These are phyloP conservation scores for Aegilops bicornis DNA, from an alignment of 176 grass and related monocot species.

Conservation along the genomic window DNA sequence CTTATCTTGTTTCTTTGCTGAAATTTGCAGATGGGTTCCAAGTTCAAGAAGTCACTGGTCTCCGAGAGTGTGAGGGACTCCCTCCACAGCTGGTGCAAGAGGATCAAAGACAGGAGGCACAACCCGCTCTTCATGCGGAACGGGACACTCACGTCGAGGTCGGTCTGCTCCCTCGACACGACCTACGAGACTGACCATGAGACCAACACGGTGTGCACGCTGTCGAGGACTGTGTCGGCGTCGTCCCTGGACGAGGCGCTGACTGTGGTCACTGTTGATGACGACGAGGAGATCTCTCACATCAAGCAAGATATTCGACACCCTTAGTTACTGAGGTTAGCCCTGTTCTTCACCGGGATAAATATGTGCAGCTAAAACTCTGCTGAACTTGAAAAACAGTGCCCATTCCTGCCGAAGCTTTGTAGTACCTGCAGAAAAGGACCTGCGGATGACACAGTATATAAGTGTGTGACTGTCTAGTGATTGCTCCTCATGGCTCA, in stretches of 20 bases:
- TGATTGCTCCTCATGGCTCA: neutral
- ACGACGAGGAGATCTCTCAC: conserved; percentile 29
- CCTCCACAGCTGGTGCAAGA: conserved; percentile 88
- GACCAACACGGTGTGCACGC: conserved; percentile 69
- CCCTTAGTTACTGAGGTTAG: neutral
- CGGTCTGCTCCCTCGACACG: conserved; percentile 77
- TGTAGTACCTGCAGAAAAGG: neutral
- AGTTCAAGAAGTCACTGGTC: conserved; percentile 82
- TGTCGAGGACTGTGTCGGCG: conserved; percentile 66
- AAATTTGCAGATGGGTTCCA: conserved; percentile 78
- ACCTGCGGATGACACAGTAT: neutral
- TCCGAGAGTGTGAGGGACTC: conserved; percentile 84
- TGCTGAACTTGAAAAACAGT: neutral
- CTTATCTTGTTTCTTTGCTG: neutral
- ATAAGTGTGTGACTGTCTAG: neutral
- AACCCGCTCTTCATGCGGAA: conserved; percentile 36
- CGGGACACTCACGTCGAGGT: conserved; percentile 42
- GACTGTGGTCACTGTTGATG: conserved; percentile 22
- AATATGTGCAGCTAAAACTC: neutral
- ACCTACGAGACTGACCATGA: conserved; percentile 78
- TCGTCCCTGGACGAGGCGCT: conserved; percentile 67
- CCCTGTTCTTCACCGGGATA: neutral
- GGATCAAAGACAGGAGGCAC: conserved; percentile 65
- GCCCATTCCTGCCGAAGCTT: neutral
- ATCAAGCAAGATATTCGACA: conserved; percentile 26